phyloP scores from a whole-genome alignment of 768 basidiomycete species.

The Rhodotorula babjevae region DNA sequence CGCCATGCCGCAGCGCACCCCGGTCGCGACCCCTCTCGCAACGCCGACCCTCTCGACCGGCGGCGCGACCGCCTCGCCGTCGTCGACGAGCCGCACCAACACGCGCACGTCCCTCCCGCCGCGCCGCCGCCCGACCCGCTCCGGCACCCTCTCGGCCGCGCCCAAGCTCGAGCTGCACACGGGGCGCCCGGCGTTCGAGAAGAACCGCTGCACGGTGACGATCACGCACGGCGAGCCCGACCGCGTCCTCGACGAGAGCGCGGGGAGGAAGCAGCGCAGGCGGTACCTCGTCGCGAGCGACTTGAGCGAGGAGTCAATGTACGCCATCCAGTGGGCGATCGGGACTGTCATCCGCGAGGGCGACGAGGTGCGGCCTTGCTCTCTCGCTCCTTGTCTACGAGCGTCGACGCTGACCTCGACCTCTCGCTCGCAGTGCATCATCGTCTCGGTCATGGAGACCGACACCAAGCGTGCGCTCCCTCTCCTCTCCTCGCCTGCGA shows the following conservation, averaged over 20 bases:
- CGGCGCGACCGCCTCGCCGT: no score
- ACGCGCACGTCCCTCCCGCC: slow-evolving; percentile 17
- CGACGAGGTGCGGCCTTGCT: slow-evolving; percentile 58
- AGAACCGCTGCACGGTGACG: slow-evolving; percentile 86
- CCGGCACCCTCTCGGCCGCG: not conserved
- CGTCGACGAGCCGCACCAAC: not conserved
- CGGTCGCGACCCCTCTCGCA: not conserved
- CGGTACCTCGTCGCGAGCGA: slow-evolving; percentile 88
- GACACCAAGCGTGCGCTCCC: slow-evolving; percentile 70
- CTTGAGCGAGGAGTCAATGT: slow-evolving; percentile 85
- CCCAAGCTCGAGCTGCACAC: slow-evolving; percentile 16
- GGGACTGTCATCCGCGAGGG: slow-evolving; percentile 24
- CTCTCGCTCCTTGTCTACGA: not conserved
- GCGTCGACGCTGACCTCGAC: not conserved
- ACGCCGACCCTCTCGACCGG: slow-evolving; percentile 1
- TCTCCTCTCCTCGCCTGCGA: not conserved
- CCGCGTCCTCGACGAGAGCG: slow-evolving; percentile 2
- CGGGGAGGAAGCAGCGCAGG: slow-evolving; percentile 59
- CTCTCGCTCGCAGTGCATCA: slow-evolving; percentile 51
- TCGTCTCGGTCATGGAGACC: slow-evolving; percentile 88
- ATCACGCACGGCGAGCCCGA: slow-evolving; percentile 62
- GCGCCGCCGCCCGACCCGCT: slow-evolving; percentile 25
- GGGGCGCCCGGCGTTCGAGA: slow-evolving; percentile 70
- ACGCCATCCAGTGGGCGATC: slow-evolving; percentile 84
- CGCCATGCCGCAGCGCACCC: not conserved